Percentiles rank a stretch among this genome's conserved stretches.
phyloP scores from a whole-genome alignment of 306 rosid species.

The Cicer bijugum region DNA sequence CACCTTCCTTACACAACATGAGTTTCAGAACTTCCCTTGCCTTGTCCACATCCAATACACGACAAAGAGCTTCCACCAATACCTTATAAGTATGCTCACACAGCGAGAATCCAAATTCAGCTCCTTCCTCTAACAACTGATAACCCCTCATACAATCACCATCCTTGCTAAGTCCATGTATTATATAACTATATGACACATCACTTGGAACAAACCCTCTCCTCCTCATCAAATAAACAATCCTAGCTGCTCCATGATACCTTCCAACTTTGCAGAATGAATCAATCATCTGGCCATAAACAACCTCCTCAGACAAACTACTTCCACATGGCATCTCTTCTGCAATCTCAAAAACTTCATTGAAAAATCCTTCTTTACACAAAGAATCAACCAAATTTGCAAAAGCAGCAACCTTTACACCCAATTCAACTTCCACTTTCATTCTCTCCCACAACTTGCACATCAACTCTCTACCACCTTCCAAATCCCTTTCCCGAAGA shows the following conservation, averaged over 20 bases:
- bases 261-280: conserved; percentile 80
- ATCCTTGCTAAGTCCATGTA: conserved; percentile 83
- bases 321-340: conserved; percentile 69
- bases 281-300: conserved; percentile 74
- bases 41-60: conserved; percentile 56
- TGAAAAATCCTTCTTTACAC: conserved; percentile 68
- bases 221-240: conserved; percentile 75
- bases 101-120: conserved; percentile 60
- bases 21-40: conserved; percentile 68
- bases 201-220: conserved; percentile 63
- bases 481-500: conserved; percentile 59
- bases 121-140: conserved; percentile 78
- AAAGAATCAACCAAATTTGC: conserved; percentile 69
- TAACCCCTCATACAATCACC: conserved; percentile 82
- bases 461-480: conserved; percentile 59
- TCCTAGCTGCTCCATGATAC: conserved; percentile 74
- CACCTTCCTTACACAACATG: conserved; percentile 62
- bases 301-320: conserved; percentile 58
- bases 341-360: conserved; percentile 65
- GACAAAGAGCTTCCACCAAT: conserved; percentile 70
- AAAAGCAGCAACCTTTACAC: conserved; percentile 64
- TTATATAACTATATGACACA: conserved; percentile 61
- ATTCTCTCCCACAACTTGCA: conserved; percentile 67
- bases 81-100: conserved; percentile 72
- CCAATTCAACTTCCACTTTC: conserved; percentile 52